Evolutionary conservation across 108 stramenopile species (phyloP), one percentile per base, ranked within the genome.

Genomic region (Pseudonitzschia multiseries): DNA sequence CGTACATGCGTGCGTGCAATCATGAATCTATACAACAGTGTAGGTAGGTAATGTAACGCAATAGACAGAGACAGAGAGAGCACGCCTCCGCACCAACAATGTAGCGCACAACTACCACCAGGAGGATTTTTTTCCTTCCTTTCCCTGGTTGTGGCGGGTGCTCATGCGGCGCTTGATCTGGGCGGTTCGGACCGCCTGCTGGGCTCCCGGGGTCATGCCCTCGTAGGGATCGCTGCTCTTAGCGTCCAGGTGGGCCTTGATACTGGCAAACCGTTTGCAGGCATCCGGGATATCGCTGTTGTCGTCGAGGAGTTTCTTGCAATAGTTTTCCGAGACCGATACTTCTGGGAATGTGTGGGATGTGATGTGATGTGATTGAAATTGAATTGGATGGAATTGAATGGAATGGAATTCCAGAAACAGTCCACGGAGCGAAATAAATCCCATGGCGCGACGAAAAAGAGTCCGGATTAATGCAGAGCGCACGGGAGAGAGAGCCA

Each of bases 161-260:
- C 76, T 76, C 76, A 76, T 76, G 21, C 76, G 76, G 22, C 76
- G 69, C 42, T 70, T 76, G 61, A 76, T 70, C 53, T 70, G 69
- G 18, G 76, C 76, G n/a, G 24, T 56, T 24, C 57, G 31, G 27
- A 70, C 76, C 13, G 36, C 57, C 18, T 56, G 33, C 57, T 70
- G 65, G 52, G 62, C 69, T 29, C 76, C 76, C 31, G 69, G 48
- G 41, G 67, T 75, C 76, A 76, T 76, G 3, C 76, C 76, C 9
- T 46, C 69, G 60, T 69, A 76, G 5, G 74, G 74, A 68, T 75
- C 57, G 14, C 20, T 51, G 28, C 69, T 52, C 21, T 63, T 64
- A n/a, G 61, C 69, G 22, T 76, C 76, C 36, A 76, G 36, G 51
- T 63, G 46, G 26, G 60, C 69, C 40, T 76, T 76, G 62, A 76